These are phyloP conservation scores for Tetrapisispora phaffii DNA, from an alignment of 805 yeast species.

Conservation along the genomic window DNA sequence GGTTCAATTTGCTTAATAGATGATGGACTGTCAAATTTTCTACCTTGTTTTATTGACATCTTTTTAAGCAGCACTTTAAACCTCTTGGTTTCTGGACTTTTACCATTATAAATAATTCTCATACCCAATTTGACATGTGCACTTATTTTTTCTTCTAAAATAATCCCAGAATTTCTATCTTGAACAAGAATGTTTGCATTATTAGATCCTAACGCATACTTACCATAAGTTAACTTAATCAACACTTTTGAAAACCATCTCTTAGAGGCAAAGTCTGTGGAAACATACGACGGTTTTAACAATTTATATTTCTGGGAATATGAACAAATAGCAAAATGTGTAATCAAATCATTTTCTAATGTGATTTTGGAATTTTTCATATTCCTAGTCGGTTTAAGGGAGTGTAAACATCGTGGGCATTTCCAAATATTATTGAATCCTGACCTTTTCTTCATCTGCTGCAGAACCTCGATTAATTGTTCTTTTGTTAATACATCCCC, in stretches of 20 bases:
- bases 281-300: conserved; percentile 58
- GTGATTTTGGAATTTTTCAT: conserved; percentile 27
- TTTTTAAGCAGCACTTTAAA: conserved; percentile 52
- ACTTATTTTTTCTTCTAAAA: conserved; percentile 90
- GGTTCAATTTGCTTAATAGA: conserved; percentile 63
- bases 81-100: conserved; percentile 47
- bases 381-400: conserved; percentile 42
- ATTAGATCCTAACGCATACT: conserved; percentile 73
- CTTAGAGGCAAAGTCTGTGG: conserved; percentile 72
- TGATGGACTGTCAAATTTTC: conserved; percentile 61
- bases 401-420: conserved; percentile 74
- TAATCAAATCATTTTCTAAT: conserved; percentile 53
- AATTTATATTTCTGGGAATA: conserved; percentile 57
- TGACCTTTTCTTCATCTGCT: conserved; percentile 28
- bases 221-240: conserved; percentile 81
- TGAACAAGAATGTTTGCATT: conserved; percentile 93
- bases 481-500: conserved; percentile 40
- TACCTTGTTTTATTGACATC: conserved; percentile 72
- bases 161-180: conserved; percentile 78
- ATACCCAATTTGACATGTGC: conserved; percentile 83
- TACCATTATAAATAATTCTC: conserved; percentile 68
- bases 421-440: conserved; percentile 42
- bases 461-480: conserved; percentile 41
- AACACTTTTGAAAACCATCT: conserved; percentile 81
- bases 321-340: conserved; percentile 82